A percentile compares a stretch with the other conserved stretches of the same genome.
Conservation (phyloP, 257 asterid species). For the Solanum gandarillasii region DNA sequence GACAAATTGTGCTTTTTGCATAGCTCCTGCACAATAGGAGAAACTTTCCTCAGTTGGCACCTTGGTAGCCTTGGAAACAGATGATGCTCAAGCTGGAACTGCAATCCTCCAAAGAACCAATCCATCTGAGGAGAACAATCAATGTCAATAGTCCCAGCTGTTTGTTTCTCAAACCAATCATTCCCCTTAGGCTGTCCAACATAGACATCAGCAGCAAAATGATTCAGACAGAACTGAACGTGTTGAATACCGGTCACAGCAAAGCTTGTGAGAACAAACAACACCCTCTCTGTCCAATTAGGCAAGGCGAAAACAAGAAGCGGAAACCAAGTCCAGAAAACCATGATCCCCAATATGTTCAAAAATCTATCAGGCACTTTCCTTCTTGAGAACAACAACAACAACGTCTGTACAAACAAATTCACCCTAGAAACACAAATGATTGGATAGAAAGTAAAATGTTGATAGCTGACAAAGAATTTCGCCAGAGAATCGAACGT, state of each 20-base stretch:
- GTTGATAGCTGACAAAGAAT: slow-evolving; percentile 67
- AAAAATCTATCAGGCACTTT: slow-evolving; percentile 53
- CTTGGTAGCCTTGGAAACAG: slow-evolving; percentile 89
- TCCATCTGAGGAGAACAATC: slow-evolving; percentile 59
- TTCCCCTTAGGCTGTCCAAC: slow-evolving; percentile 67
- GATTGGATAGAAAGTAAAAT: slow-evolving; percentile 54
- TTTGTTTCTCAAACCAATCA: slow-evolving; percentile 89
- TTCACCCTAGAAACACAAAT: slow-evolving; percentile 60
- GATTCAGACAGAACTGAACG: slow-evolving; percentile 72
- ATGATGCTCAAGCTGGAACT: slow-evolving; percentile 86
- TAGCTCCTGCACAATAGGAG: slow-evolving; percentile 59
- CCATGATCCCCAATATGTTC: slow-evolving; percentile 55
- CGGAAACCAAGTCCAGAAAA: slow-evolving; percentile 94
- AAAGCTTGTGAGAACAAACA: slow-evolving; percentile 52
- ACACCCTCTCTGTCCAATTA: slow-evolving; percentile 47
- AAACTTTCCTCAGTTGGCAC: slow-evolving; percentile 57
- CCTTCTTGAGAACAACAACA: slow-evolving; percentile 49
- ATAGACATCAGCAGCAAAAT: slow-evolving; percentile 63
- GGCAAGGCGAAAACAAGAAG: slow-evolving; percentile 56
- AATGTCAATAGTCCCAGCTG: slow-evolving; percentile 74
- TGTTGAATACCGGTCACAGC: slow-evolving; percentile 59
- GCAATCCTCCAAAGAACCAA: slow-evolving; percentile 83
- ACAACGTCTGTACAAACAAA: slow-evolving; percentile 59
- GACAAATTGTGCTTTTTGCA: slow-evolving; percentile 79
- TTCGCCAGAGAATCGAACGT: slow-evolving; percentile 48